Base-by-base conservation (phyloP, 2,329 filamentous ascomycete genomes). In the Emmonsiellopsis sp. region DNA sequence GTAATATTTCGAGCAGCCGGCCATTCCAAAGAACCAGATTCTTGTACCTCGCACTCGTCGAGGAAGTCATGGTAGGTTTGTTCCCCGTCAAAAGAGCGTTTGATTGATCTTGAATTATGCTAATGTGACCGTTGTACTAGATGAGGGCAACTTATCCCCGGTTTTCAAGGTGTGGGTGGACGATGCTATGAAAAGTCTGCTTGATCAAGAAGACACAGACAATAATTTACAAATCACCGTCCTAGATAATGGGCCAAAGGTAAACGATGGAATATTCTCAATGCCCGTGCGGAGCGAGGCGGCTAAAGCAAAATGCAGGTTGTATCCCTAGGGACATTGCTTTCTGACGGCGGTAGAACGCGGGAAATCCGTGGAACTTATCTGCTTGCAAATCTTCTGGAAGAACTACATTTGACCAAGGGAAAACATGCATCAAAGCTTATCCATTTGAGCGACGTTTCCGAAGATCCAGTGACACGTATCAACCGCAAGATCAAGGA, bases 171-270 rank as follows among this genome's bases (percentile, higher is more conserved):
- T 94, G 65, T 79, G 89, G 60, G 89, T 95, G 62, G 84, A 92
- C 52, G 76, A 81, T 26, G 93, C 88, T 1, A 77, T 92, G 53
- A 79, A 88, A 67, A 85, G 80, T 57, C 76, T 95, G 48, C 78
- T 86, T 54, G 79, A 80, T 16, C 85, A 89, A 59, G 90, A 95
- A 70, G 90, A 95, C 65, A 90, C 88, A 31, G 89, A 95, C 70
- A 77, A 81, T 50, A 94, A 95, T 69, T 86, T 87, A 76, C 89
- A 95, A 69, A 95, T 95, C 70, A 95, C 90, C 37, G 90, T 95
- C 62, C 89, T 95, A 64, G 90, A 95, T 70, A 80, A 81, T 57
- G 90, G 90, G 0, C 89, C 90, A 52, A 95, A 95, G 77, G 85
- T 83, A 67, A 58, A 63, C 32, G 7, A 11, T 5, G 20, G 16